Percentiles rank a stretch among this genome's conserved stretches.
Evolutionary conservation across 768 basidiomycete species (phyloP).

Genomic region (Boletus vinaceobasis): DNA sequence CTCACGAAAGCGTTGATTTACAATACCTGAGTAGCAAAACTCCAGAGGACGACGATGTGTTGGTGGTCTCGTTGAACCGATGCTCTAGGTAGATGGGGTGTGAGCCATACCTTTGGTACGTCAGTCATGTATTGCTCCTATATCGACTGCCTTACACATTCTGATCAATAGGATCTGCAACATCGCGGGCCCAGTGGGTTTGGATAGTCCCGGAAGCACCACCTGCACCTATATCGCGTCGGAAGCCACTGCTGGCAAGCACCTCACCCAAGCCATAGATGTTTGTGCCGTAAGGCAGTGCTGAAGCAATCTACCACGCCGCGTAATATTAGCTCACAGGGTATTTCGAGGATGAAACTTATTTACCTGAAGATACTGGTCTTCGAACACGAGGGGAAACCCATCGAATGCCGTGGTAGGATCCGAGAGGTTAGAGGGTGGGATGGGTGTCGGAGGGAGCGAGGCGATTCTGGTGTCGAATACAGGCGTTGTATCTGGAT

Average conservation of each 20-base stretch:
- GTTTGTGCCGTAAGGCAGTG: conserved; percentile 63
- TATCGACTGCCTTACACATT: conserved; percentile 48
- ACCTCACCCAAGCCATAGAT: conserved; percentile 80
- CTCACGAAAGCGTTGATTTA: neutral
- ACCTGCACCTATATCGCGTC: conserved; percentile 52
- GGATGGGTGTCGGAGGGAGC: conserved; percentile 56
- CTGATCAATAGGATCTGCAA: conserved; percentile 59
- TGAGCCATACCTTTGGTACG: conserved; percentile 54
- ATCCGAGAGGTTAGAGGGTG: conserved; percentile 50
- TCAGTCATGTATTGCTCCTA: neutral
- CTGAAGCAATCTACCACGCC: conserved; percentile 53
- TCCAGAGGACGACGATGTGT: conserved; percentile 62
- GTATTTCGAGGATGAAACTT: neutral
- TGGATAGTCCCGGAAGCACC: conserved; percentile 56
- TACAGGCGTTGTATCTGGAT: conserved; percentile 50
- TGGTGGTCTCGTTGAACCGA: conserved; percentile 51
- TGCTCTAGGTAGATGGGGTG: conserved; percentile 75
- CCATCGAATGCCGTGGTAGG: conserved; percentile 55
- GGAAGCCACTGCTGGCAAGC: conserved; percentile 63
- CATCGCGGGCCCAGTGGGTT: conserved; percentile 65
- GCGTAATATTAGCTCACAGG: neutral
- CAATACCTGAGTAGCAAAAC: conserved; percentile 67
- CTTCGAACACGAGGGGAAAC: conserved; percentile 73
- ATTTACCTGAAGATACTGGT: conserved; percentile 70
- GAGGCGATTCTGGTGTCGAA: conserved; percentile 70